Evolutionary conservation across 305 asterid species (phyloP).

Genomic region (Ajuga reptans): DNA sequence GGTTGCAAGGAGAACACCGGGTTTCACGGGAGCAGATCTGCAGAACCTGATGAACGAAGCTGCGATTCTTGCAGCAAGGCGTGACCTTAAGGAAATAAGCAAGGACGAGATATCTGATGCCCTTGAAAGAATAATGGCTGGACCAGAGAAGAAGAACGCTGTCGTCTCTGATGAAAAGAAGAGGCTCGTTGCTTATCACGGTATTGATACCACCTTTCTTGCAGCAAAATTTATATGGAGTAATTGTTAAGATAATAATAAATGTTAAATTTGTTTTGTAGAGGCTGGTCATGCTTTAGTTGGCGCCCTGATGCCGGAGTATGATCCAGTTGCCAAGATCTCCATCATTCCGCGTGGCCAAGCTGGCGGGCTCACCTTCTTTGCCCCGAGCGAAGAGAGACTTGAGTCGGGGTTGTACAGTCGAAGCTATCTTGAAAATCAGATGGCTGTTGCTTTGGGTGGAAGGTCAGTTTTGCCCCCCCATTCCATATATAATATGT

Average conservation of each 20-base stretch:
- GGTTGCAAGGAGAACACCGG: slow-evolving; percentile 88
- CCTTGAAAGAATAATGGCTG: slow-evolving; percentile 88
- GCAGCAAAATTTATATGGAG: neutral
- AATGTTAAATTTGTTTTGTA: slow-evolving; percentile 16
- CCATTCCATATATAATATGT: neutral
- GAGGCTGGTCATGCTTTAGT: slow-evolving; percentile 98
- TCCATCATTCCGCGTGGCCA: slow-evolving; percentile 98
- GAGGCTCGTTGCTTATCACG: slow-evolving; percentile 83
- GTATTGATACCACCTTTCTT: slow-evolving; percentile 22
- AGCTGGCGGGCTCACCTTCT: slow-evolving; percentile 95
- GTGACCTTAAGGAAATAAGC: slow-evolving; percentile 89
- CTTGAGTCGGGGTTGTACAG: slow-evolving; percentile 88
- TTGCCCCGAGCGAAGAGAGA: slow-evolving; percentile 95
- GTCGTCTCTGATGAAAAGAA: slow-evolving; percentile 94
- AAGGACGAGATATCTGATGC: slow-evolving; percentile 92
- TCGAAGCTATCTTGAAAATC: slow-evolving; percentile 86
- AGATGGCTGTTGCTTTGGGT: slow-evolving; percentile 93
- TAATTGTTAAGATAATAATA: neutral
- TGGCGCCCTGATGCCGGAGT: slow-evolving; percentile 96
- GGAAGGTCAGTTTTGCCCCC: slow-evolving; percentile 55
- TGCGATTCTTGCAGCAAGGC: slow-evolving; percentile 90
- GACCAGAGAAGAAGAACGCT: slow-evolving; percentile 93
- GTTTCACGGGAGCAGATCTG: slow-evolving; percentile 94
- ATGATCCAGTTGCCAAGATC: slow-evolving; percentile 93
- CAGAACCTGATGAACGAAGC: slow-evolving; percentile 96